phyloP scores from a whole-genome alignment of 1,284 basidiomycete genomes.

The Exsudoporus floridanus region DNA sequence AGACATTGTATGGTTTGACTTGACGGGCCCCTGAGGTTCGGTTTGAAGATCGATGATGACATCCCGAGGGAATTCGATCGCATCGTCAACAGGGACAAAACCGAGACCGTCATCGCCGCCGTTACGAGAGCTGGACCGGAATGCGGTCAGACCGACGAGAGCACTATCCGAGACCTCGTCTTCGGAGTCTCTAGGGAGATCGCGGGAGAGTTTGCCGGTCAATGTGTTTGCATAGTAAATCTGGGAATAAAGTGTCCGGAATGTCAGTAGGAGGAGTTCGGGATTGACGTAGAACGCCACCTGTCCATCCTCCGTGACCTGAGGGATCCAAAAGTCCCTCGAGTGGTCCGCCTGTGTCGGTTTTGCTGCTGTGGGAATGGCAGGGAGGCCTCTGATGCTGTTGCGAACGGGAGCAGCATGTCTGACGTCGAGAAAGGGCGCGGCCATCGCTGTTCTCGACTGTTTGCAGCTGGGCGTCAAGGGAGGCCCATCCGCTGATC shows the following conservation, averaged over 20 bases:
- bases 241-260: conserved; percentile 10
- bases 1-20: neutral
- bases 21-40: neutral
- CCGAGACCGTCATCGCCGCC: conserved; percentile 11
- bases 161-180: conserved; percentile 21
- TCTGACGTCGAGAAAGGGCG: conserved; percentile 8
- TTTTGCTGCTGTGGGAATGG: conserved; percentile 19
- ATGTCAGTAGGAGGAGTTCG: neutral
- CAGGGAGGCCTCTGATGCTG: conserved; percentile 32
- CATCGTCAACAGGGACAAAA: conserved; percentile 1
- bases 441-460: conserved; percentile 24
- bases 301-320: conserved; percentile 33
- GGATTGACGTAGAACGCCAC: conserved; percentile 9
- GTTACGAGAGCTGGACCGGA: conserved; percentile 14
- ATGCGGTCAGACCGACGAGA: conserved; percentile 13
- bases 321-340: conserved; percentile 34
- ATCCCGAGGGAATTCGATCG: neutral
- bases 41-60: neutral
- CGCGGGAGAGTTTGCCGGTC: conserved; percentile 31
- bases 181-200: conserved; percentile 30
- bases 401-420: conserved; percentile 4
- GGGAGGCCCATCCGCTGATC: conserved; percentile 10
- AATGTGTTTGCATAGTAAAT: conserved; percentile 35
- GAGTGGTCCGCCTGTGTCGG: conserved; percentile 5
- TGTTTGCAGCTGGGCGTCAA: neutral